Base-by-base conservation (phyloP, 805 yeast species). In the Saturnispora dispora region DNA sequence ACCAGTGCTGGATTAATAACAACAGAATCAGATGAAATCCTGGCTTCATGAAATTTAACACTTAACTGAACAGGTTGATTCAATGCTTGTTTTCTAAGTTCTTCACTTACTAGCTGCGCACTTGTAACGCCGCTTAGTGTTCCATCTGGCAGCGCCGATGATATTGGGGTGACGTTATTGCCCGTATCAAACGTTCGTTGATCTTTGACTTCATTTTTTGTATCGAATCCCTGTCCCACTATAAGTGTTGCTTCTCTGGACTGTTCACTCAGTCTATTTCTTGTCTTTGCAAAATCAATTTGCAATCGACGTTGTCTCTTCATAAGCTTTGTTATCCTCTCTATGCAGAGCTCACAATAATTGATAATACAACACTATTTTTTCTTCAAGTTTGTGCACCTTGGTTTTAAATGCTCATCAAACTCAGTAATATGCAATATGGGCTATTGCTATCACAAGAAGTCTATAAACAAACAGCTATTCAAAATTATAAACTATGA, bases 1-100 rank as follows among this genome's bases (percentile, higher is more conserved):
- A 87, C 56, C 3, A 78, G 68, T 0, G 70, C 60, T 18, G 81
- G 65, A 60, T 88, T 90, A 1, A 89, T 60, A 45, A 84, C 63
- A 2, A 89, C 85, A 36, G 78, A 79, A 36, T 81, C 82, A 1
- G 69, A 42, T 1, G 82, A 78, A 0, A 76, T 71, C 23, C 87
- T 67, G 4, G 77, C 58, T 55, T 89, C 96, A 61, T 90, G 97
- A 58, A 86, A 75, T 73, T 61, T 59, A 13, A 68, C 81, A 5
- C 75, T 73, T 54, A 76, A 52, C 47, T 70, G 76, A 2, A 71
- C 63, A 0, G 76, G 74, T 46, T 68, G 69, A 11, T 51, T 44
- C 13, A 33, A 23, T 6, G 23, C 35, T 25, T 43, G 44, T 18
- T 50, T 45, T 46, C 45, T 37, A 28, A 40, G 27, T 18, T 45